Evolutionary conservation across 371 early-diverging fungal genomes (phyloP), one percentile per base, ranked within the genome.

Genomic region (Mortierella sp.): DNA sequence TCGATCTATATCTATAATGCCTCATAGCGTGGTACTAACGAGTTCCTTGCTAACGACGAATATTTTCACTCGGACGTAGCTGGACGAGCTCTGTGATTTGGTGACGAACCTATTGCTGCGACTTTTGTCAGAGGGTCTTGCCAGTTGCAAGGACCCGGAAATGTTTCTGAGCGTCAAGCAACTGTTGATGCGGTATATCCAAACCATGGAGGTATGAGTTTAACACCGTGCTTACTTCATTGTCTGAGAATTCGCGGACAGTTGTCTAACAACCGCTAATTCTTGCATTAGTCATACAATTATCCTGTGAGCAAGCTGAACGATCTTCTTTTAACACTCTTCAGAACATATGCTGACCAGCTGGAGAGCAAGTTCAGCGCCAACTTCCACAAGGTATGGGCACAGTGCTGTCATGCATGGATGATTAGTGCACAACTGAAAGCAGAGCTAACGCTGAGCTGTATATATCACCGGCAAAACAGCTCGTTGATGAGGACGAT

Each of bases 61-160:
- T 17, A 23, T 43, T 8, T 56, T 30, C n/a, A n/a, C n/a, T n/a
- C n/a, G n/a, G n/a, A n/a, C n/a, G n/a, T 68, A 89, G 89, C 85
- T 96, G 37, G 97, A 97, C 64, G 84, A 86, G 4, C 86, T 97
- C 37, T 98, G 98, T 93, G 95, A 96, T 46, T 85, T 85, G 48
- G 93, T 95, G 15, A 91, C 90, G 8, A 86, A 84, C 24, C 92
- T 93, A 72, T 88, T 97, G 32, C 89, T 92, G 23, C 76, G 87
- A 43, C 86, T 95, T 39, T 88, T 97, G 41, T 87, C 91, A 3
- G 90, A 92, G 42, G 90, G 91, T 54, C 78, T 98, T 42, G 86
- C 88, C 60, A 90, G 88, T 7, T 94, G 94, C 66, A 82, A 87
- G 27, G 87, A 93, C 55, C 91, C 95, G 1, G 92, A 91, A 15